phyloP scores from a whole-genome alignment of 345 rosid species.

The Acer negundo region DNA sequence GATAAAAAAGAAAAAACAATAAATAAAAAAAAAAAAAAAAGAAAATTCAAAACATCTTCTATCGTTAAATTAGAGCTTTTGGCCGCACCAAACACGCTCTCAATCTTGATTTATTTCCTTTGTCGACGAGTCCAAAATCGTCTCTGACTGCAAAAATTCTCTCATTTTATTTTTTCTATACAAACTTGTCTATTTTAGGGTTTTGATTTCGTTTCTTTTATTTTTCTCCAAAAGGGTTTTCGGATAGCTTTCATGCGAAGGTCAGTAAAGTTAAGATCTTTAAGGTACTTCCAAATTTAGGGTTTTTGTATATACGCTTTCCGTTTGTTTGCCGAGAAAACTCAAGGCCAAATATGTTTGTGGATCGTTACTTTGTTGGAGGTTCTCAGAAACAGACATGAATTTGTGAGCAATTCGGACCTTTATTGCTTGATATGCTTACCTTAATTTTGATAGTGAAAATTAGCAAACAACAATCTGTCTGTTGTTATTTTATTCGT shows the following conservation, averaged over 20 bases:
- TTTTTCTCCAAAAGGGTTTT: not conserved
- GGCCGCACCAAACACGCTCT: no score
- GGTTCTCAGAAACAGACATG: not conserved
- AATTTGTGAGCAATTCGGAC: not conserved
- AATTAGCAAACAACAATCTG: not conserved
- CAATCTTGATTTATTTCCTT: no score
- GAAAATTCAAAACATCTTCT: no score
- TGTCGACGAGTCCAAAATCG: no score
- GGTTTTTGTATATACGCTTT: not conserved
- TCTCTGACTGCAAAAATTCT: no score
- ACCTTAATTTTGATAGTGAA: not conserved
- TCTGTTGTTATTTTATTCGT: not conserved
- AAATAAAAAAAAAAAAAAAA: no score
- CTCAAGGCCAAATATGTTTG: no score
- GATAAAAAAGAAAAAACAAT: no score
- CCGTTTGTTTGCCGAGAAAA: slow-evolving; percentile 18
- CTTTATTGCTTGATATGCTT: not conserved
- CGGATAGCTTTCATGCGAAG: not conserved
- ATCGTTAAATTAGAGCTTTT: no score
- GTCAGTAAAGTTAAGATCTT: not conserved
- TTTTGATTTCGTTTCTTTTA: not conserved
- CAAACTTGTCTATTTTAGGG: no score
- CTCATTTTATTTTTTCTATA: no score
- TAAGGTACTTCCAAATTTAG: not conserved
- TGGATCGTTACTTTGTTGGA: not conserved